Evolutionary conservation across 2,329 filamentous ascomycete species (phyloP).

Genomic region (Neonectria magnoliae): DNA sequence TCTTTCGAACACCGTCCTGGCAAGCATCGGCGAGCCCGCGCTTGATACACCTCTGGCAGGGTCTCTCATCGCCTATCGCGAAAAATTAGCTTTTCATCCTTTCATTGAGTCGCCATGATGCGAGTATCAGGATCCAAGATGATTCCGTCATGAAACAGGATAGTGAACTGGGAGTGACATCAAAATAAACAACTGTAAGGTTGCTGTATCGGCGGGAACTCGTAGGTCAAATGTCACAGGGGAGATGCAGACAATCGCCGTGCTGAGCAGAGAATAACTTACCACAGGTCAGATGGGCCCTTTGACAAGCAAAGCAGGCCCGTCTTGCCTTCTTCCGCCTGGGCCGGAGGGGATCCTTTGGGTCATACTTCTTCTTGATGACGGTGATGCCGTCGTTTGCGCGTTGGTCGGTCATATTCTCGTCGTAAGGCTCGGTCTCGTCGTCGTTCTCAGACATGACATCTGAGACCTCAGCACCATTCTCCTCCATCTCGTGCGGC

Average conservation of each 20-base stretch:
- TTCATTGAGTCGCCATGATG: constrained; percentile 12
- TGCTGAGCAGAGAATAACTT: constrained; percentile 58
- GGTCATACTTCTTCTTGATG: constrained; percentile 75
- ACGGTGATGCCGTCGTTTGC: constrained; percentile 59
- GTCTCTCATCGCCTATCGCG: constrained; percentile 85
- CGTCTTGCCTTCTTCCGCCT: constrained; percentile 94
- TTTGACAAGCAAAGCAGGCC: constrained; percentile 96
- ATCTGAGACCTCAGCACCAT: constrained; percentile 66
- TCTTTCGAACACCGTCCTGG: constrained; percentile 96
- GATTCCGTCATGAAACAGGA: not conserved
- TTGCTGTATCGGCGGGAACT: not conserved
- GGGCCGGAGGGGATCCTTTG: constrained; percentile 90
- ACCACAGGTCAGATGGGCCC: constrained; percentile 98
- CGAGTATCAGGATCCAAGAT: constrained; percentile 4
- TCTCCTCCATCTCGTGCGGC: constrained; percentile 64
- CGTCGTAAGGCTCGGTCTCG: constrained; percentile 62
- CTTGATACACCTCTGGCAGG: constrained; percentile 94
- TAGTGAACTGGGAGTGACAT: not conserved
- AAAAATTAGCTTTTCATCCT: constrained; percentile 34
- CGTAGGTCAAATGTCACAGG: constrained; percentile 29
- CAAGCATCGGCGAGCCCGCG: constrained; percentile 90
- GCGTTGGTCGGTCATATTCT: constrained; percentile 63
- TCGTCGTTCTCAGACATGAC: constrained; percentile 68
- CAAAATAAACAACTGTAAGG: not conserved
- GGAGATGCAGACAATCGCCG: constrained; percentile 4